Evolutionary conservation across 2,329 filamentous ascomycete genomes (phyloP).

Genomic region (Lojkania enalia): DNA sequence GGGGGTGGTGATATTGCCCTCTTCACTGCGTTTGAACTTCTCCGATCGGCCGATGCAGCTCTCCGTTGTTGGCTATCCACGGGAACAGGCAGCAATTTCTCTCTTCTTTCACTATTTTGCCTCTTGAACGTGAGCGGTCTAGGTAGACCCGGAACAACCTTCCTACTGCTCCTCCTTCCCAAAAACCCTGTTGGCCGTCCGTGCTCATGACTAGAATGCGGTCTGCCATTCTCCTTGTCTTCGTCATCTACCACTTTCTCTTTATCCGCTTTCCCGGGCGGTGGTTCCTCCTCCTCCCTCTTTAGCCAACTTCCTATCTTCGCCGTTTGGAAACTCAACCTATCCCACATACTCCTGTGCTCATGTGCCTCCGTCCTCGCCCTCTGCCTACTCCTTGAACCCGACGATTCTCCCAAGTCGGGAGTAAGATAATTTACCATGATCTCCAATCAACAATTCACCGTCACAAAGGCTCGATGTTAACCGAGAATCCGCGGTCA

Average conservation of each 20-base stretch:
- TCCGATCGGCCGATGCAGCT: slow-evolving; percentile 69
- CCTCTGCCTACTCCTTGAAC: slow-evolving; percentile 37
- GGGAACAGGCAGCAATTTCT: slow-evolving; percentile 69
- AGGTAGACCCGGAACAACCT: slow-evolving; percentile 77
- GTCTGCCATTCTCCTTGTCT: slow-evolving; percentile 40
- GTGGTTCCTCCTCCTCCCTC: slow-evolving; percentile 42
- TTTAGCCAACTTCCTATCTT: slow-evolving; percentile 48
- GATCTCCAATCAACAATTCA: too few species aligned
- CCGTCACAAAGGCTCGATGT: too few species aligned
- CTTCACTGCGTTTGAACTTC: slow-evolving; percentile 63
- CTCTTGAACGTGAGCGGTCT: slow-evolving; percentile 78
- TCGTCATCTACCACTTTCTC: slow-evolving; percentile 22
- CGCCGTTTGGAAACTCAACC: slow-evolving; percentile 35
- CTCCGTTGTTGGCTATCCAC: slow-evolving; percentile 69
- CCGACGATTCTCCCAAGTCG: slow-evolving; percentile 30
- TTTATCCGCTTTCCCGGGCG: slow-evolving; percentile 5
- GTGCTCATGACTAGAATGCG: slow-evolving; percentile 38
- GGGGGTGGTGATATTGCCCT: slow-evolving; percentile 49
- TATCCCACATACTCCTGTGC: slow-evolving; percentile 43
- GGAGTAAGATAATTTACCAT: slow-evolving; percentile 35
- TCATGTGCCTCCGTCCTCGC: slow-evolving; percentile 39
- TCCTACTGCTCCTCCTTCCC: slow-evolving; percentile 47
- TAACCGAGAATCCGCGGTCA: too few species aligned
- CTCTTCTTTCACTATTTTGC: slow-evolving; percentile 78
- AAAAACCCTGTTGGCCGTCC: slow-evolving; percentile 22